Evolutionary conservation across 441 rosid species (phyloP).

Genomic region (Capsella rubella): DNA sequence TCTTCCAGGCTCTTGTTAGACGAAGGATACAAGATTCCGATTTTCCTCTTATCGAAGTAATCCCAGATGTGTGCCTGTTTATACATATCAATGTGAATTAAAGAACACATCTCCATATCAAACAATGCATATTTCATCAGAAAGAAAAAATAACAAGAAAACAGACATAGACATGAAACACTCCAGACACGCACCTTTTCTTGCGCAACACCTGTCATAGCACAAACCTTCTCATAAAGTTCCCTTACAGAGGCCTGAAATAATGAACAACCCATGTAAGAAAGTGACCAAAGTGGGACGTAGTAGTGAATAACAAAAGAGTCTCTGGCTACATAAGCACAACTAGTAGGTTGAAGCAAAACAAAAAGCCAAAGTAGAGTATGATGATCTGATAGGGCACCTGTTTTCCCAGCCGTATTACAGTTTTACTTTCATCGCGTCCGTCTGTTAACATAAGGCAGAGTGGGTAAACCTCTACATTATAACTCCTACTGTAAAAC

Average conservation of each 20-base stretch:
- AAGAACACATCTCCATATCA: conserved; percentile 38
- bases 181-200: conserved; percentile 60
- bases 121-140: conserved; percentile 8
- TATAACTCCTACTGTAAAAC: conserved; percentile 55
- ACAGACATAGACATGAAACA: conserved; percentile 17
- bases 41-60: conserved; percentile 64
- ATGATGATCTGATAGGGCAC: conserved; percentile 41
- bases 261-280: conserved; percentile 36
- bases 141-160: not conserved
- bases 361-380: not conserved
- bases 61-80: conserved; percentile 75
- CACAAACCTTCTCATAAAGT: conserved; percentile 71
- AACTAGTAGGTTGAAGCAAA: conserved; percentile 2
- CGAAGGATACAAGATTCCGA: conserved; percentile 49
- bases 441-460: conserved; percentile 76
- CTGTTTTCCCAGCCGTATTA: conserved; percentile 74
- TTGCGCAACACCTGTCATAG: conserved; percentile 56
- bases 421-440: conserved; percentile 63
- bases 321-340: conserved; percentile 22
- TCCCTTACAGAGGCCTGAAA: conserved; percentile 73
- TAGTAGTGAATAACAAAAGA: not conserved
- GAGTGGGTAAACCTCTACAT: conserved; percentile 92
- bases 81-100: conserved; percentile 50
- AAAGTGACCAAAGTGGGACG: conserved; percentile 15
- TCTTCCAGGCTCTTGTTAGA: conserved; percentile 64